Evolutionary conservation across 441 rosid species (phyloP), one percentile per base, ranked within the genome.

Genomic region (Eruca vesicaria): DNA sequence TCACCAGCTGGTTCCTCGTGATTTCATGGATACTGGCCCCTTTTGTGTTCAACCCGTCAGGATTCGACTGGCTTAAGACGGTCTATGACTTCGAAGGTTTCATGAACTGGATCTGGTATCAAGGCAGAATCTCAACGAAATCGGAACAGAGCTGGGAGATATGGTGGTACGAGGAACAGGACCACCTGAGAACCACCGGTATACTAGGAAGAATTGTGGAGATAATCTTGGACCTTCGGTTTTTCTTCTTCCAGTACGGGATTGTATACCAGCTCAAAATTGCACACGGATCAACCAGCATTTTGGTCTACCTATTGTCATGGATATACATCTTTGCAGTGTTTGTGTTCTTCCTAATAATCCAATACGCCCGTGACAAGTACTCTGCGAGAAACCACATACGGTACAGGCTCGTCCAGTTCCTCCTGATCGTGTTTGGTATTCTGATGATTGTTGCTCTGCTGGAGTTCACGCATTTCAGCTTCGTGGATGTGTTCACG

Each of bases 151-250:
- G 97, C 80, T 94, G 99, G 99, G 99, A 94, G 85, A 84, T 81
- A 63, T 94, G 99, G 99, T 94, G 99, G 99, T 52, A 76, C 2
- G 99, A 90, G 82, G 99, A 94, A 79, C 98, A 94, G 57, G 94
- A 89, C 72, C 98, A 94, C 82, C 82, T 94, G 72, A 83, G 88
- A 74, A 88, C 89, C 59, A 88, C 98, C 35, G 97, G 97, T 18
- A 15, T 29, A 9, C 67, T 75, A 87, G 99, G 97, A 56, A 82
- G 76, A 78, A 5, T 86, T 60, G 31, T 86, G 68, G 99, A 94
- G 88, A 63, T 89, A 50, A 78, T 92, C 73, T 80, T 92, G 71
- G 92, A 89, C 80, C 97, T 94, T 3, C 90, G 99, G 45, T 94
- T 88, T 84, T 94, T 94, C 86, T 87, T 92, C 84, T 92, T 94